Base-by-base conservation (phyloP, 805 yeast genomes). In the Isabelozyma rhagii region DNA sequence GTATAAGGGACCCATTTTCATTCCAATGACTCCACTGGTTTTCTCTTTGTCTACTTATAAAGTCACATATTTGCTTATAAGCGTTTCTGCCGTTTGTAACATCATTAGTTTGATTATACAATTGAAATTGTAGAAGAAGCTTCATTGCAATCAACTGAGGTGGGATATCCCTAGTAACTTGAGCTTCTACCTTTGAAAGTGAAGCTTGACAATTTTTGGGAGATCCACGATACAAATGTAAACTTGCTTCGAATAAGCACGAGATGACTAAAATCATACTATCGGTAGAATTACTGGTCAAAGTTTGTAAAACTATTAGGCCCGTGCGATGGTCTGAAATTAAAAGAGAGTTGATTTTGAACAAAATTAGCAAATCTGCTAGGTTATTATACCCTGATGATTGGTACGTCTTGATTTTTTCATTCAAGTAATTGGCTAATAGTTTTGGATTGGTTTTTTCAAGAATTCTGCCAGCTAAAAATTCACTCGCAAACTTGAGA, bases 401-500 rank as follows among this genome's bases (percentile, higher is more conserved):
- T n/a, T 51, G 46, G 50, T 59, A 63, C 21, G 59, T 56, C 1
- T 52, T 45, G 2, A 66, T 55, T 8, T 62, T 55, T 3, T 58
- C 61, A 48, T 62, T 63, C 28, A 74, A 49, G 51, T 66, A 75
- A 28, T 58, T 62, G n/a, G 64, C n/a, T 3, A 68, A 53, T 5
- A 69, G 47, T 13, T 55, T 63, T 10, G 63, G 51, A 34, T 60
- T 60, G 0, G 60, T 51, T 36, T 45, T 49, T 45, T 67, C 69
- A 41, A 75, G 63, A 17, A 78, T 69, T 46, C 66, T 71, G 25
- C 71, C 66, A 44, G 64, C 69, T 27, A 77, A 51, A 25, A 71
- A 57, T 47, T 75, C 79, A 13, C 70, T 51, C 42, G 62, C 56
- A 31, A 75, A 61, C 41, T 60, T 60, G 21, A 62, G 39, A 6